phyloP scores from a whole-genome alignment of 208 protist genomes.

The Crithidia bombi region DNA sequence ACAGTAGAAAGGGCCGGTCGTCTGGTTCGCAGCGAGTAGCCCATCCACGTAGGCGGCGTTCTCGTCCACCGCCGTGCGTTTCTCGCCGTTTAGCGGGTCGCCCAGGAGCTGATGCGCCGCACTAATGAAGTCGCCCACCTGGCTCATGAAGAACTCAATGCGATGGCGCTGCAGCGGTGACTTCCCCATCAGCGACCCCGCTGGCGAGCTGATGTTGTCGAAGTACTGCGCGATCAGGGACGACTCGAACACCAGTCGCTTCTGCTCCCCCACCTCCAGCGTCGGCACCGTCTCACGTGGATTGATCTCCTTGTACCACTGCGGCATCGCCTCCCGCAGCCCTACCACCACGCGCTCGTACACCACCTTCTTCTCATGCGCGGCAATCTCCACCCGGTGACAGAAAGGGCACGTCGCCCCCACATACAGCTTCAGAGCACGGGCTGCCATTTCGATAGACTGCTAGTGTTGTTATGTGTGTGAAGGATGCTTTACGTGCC shows the following conservation, averaged over 20 bases:
- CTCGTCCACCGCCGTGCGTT: conserved; percentile 51
- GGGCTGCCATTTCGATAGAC: conserved; percentile 9
- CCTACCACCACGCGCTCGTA: conserved; percentile 59
- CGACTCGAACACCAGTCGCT: conserved; percentile 62
- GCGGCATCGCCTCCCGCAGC: conserved; percentile 55
- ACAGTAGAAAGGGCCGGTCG: conserved; percentile 64
- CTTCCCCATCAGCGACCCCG: conserved; percentile 43
- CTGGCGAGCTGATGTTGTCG: conserved; percentile 43
- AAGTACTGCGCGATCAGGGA: conserved; percentile 77
- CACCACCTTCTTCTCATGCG: conserved; percentile 54
- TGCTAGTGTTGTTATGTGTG: too few species aligned
- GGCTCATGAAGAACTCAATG: conserved; percentile 78
- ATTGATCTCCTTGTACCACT: conserved; percentile 84
- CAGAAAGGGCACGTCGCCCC: conserved; percentile 65
- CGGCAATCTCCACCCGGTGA: conserved; percentile 67
- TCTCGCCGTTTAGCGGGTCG: conserved; percentile 66
- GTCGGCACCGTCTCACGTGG: conserved; percentile 73
- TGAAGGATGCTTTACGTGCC: too few species aligned
- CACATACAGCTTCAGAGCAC: conserved; percentile 64
- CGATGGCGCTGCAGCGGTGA: conserved; percentile 57
- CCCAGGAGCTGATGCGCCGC: conserved; percentile 51
- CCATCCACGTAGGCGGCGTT: conserved; percentile 68
- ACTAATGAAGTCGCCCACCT: conserved; percentile 58
- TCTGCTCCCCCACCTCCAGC: conserved; percentile 52
- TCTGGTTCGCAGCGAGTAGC: conserved; percentile 62